phyloP scores from a whole-genome alignment of 148 eudicot genomes.

The Nyssa sinensis region DNA sequence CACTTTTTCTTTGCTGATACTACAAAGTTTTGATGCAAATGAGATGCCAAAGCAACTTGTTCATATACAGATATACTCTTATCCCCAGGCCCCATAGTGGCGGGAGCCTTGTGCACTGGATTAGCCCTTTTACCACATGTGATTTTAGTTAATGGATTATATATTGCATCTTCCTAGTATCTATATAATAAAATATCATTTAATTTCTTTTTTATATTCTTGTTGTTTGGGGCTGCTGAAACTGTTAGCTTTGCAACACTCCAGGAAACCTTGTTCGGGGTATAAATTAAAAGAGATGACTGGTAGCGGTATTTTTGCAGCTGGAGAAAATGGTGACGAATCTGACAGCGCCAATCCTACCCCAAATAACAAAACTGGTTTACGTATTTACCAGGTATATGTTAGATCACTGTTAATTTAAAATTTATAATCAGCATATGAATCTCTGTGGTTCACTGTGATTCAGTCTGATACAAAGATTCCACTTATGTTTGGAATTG shows the following conservation, averaged over 20 bases:
- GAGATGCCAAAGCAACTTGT: not conserved
- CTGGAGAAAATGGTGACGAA: constrained; percentile 49
- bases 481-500: constrained; percentile 1
- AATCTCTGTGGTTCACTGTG: not conserved
- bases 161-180: not conserved
- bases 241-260: constrained; percentile 9
- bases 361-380: constrained; percentile 56
- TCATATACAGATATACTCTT: not conserved
- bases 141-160: not conserved
- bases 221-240: not conserved
- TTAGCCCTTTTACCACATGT: too few relatives aligned
- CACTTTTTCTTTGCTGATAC: not conserved
- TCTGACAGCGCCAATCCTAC: constrained; percentile 44
- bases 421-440: not conserved
- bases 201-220: not conserved
- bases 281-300: constrained; percentile 83
- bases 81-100: too few relatives aligned
- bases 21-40: not conserved
- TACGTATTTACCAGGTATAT: constrained; percentile 81
- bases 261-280: constrained; percentile 92
- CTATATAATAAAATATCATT: not conserved
- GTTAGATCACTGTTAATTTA: not conserved
- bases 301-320: constrained; percentile 78
- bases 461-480: not conserved
- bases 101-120: too few relatives aligned